Percentiles rank a stretch among this genome's conserved stretches.
Evolutionary conservation across 2,329 filamentous ascomycete species (phyloP).

Genomic region (Microdochium nivale): DNA sequence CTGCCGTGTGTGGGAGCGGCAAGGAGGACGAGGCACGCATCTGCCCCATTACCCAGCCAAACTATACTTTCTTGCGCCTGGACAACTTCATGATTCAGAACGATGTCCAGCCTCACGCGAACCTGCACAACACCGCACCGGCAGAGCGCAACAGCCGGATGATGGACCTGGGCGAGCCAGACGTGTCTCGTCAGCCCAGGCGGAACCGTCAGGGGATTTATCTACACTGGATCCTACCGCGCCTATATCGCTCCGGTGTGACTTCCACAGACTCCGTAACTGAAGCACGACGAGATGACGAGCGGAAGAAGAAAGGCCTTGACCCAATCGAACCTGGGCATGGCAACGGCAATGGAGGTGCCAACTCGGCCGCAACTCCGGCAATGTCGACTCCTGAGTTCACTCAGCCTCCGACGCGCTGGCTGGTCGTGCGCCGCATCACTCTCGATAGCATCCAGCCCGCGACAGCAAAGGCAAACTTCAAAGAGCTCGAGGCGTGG

Average conservation of each 20-base stretch:
- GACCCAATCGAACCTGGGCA: too few species aligned
- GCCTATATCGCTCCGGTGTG: constrained; percentile 22
- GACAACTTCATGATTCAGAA: neutral
- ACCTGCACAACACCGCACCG: neutral
- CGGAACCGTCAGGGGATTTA: constrained; percentile 33
- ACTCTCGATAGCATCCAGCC: constrained; percentile 9
- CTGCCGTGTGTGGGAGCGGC: neutral
- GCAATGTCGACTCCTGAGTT: constrained; percentile 2
- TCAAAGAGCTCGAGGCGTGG: constrained; percentile 20
- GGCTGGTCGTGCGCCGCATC: constrained; percentile 26
- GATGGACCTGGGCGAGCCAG: constrained; percentile 22
- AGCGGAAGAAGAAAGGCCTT: too few species aligned
- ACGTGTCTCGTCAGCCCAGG: constrained; percentile 2
- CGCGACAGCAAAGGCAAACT: neutral
- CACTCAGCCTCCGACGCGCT: constrained; percentile 20
- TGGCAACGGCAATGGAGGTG: too few species aligned
- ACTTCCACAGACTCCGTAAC: neutral
- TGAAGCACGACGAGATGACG: too few species aligned
- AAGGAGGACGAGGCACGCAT: neutral
- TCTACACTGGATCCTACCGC: constrained; percentile 31
- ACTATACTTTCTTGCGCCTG: neutral
- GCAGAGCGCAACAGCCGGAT: constrained; percentile 30
- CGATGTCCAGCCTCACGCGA: neutral
- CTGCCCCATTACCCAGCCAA: neutral
- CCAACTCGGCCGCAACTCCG: neutral